Evolutionary conservation across 768 basidiomycete species (phyloP).

Genomic region (Termitomyces sp.): DNA sequence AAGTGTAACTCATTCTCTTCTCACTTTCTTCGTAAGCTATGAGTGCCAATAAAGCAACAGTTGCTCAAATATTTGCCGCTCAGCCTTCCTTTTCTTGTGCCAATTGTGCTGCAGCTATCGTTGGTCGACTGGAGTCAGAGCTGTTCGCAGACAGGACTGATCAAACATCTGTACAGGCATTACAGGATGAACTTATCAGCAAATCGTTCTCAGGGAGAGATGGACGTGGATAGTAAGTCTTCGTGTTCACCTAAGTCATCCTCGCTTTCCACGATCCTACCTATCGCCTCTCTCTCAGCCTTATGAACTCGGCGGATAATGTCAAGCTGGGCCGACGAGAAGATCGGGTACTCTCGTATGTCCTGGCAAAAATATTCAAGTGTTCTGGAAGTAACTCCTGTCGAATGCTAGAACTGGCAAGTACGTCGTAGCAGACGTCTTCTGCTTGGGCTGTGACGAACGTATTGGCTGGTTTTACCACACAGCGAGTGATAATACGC

Average conservation of each 20-base stretch:
- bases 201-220: slow-evolving; percentile 84
- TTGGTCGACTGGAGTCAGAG: slow-evolving; percentile 30
- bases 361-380: not conserved
- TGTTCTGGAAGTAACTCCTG: slow-evolving; percentile 1
- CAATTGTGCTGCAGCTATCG: slow-evolving; percentile 69
- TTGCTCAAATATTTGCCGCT: slow-evolving; percentile 58
- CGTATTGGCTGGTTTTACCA: slow-evolving; percentile 83
- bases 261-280: not conserved
- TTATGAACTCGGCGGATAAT: slow-evolving; percentile 77
- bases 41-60: slow-evolving; percentile 32
- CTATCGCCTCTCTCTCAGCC: slow-evolving; percentile 33
- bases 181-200: slow-evolving; percentile 84
- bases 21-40: not conserved
- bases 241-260: not conserved
- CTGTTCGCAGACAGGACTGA: not conserved
- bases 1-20: too few species aligned
- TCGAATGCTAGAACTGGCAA: slow-evolving; percentile 59
- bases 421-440: slow-evolving; percentile 79
- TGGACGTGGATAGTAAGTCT: slow-evolving; percentile 72
- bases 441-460: slow-evolving; percentile 76
- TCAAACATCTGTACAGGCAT: slow-evolving; percentile 38
- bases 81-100: slow-evolving; percentile 69
- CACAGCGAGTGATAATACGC: slow-evolving; percentile 68
- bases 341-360: slow-evolving; percentile 69
- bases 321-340: slow-evolving; percentile 71